These are phyloP conservation scores for Citrus sinensis DNA, from an alignment of 345 rosid species.

Conservation along the genomic window DNA sequence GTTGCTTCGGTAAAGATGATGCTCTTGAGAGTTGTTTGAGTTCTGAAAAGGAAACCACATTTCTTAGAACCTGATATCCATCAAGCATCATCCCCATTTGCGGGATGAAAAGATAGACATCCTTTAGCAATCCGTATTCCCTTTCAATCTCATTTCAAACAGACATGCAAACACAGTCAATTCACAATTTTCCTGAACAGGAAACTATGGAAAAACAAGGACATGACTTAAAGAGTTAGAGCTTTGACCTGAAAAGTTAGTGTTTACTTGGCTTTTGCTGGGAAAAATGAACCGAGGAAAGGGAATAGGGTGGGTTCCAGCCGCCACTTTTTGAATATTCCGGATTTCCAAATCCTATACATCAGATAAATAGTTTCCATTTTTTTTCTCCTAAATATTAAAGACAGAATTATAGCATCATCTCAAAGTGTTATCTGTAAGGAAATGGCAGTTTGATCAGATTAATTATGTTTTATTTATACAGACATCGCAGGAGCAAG, in stretches of 20 bases:
- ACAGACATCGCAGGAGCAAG: neutral
- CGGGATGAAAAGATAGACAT: neutral
- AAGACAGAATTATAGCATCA: neutral
- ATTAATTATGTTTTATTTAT: neutral
- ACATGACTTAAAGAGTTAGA: neutral
- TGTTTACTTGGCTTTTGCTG: neutral
- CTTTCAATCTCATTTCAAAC: neutral
- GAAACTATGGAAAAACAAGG: neutral
- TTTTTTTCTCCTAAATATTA: neutral
- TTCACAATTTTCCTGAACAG: neutral
- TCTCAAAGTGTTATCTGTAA: neutral
- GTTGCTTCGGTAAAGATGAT: neutral
- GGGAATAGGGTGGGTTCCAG: neutral
- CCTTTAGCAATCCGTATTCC: neutral
- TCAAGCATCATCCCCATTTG: neutral
- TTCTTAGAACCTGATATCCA: neutral
- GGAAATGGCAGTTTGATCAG: neutral
- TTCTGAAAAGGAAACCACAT: neutral
- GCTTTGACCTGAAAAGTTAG: no score
- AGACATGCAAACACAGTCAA: neutral
- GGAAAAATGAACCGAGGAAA: neutral
- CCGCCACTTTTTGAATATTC: neutral
- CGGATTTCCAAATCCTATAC: neutral
- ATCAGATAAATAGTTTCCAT: neutral
- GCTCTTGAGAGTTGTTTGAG: neutral